These are phyloP conservation scores for Coemansia aciculifera DNA, from an alignment of 192 early-diverging fungal genomes.

Conservation along the genomic window DNA sequence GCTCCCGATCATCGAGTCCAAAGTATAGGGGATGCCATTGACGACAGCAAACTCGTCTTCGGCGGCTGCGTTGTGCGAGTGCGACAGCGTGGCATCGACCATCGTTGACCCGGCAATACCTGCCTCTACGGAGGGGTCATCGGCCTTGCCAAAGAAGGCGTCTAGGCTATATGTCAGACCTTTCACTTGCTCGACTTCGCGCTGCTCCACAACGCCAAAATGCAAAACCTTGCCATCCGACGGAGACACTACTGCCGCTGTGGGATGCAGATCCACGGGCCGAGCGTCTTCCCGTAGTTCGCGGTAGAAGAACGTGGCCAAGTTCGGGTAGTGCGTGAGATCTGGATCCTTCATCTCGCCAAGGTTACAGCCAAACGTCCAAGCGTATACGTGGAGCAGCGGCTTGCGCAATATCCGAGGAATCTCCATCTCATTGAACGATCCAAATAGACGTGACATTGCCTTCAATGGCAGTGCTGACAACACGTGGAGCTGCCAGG, in stretches of 20 bases:
- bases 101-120: slow-evolving; percentile 52
- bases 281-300: slow-evolving; percentile 76
- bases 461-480: slow-evolving; percentile 84
- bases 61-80: slow-evolving; percentile 65
- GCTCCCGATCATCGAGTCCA: slow-evolving; percentile 71
- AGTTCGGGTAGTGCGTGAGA: slow-evolving; percentile 76
- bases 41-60: slow-evolving; percentile 87
- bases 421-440: slow-evolving; percentile 81
- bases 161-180: slow-evolving; percentile 89
- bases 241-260: slow-evolving; percentile 73
- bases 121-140: slow-evolving; percentile 7
- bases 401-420: slow-evolving; percentile 74
- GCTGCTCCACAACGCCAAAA: slow-evolving; percentile 79
- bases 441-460: slow-evolving; percentile 90
- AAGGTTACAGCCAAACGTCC: slow-evolving; percentile 87
- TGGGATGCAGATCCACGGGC: slow-evolving; percentile 55
- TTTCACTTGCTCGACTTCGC: slow-evolving; percentile 90
- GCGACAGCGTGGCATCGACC: slow-evolving; percentile 39
- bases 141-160: slow-evolving; percentile 74
- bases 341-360: slow-evolving; percentile 90
- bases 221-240: slow-evolving; percentile 90
- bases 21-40: slow-evolving; percentile 81
- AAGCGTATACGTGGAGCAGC: slow-evolving; percentile 77
- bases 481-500: slow-evolving; percentile 90
- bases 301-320: slow-evolving; percentile 93